Evolutionary conservation across 257 asterid genomes (phyloP), one percentile per base, ranked within the genome.

Genomic region (Coffea eugenioides): DNA sequence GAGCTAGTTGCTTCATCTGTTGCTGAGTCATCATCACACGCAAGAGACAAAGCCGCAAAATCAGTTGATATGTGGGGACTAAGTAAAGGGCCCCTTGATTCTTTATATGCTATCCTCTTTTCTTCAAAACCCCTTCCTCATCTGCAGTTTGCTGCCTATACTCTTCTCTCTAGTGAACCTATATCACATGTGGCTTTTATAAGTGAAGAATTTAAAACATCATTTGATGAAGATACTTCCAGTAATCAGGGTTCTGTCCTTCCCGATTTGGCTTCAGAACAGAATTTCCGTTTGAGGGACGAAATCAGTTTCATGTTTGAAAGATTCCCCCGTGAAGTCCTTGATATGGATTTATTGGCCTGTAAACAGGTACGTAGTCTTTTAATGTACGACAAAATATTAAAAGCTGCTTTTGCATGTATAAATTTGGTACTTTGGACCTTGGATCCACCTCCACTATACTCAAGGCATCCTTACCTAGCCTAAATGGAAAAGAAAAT

Each of bases 1-100:
- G 97, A 92, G 81, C 87, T 90, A 81, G 93, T 94, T 82, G 97
- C 97, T 74, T 88, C 91, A 46, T 88, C 90, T 77, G 92, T 88
- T 80, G 83, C 88, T 65, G 91, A 85, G 78, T 96, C 97, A 79
- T 92, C 97, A 87, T 75, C 93, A 82, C 90, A 84, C 41, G 97
- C 97, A 75, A 94, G 97, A 88, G 97, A 90, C 80, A 96, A 91
- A 88, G 99, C 99, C 31, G 82, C 88, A 79, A 96, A 91, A 85
- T 89, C 99, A 65, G 79, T 94, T 77, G 97, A 94, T 81, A 88
- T 94, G 82, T 96, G 99, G 99, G 98, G 97, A 75, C 87, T 96
- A 71, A 90, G 91, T 85, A 91, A 90, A 89, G 99, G 99, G 85
- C 89, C 97, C 61, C 85, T 92, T 81, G 86, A 89, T 85, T 90